Evolutionary conservation across 2,329 filamentous ascomycete genomes (phyloP).

Genomic region (Fusarium chuoi): DNA sequence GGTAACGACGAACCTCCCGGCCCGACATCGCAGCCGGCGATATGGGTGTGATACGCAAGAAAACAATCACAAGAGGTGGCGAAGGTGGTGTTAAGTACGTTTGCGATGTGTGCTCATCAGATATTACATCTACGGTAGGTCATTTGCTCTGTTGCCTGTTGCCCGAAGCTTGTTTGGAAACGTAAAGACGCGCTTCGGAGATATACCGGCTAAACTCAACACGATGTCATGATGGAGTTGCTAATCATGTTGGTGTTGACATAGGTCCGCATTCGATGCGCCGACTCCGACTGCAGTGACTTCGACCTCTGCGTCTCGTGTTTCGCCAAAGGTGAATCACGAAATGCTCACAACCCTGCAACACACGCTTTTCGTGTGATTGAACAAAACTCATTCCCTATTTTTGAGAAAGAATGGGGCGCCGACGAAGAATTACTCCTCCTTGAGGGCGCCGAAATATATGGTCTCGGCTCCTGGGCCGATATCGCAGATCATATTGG

Average conservation of each 20-base stretch:
- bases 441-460: conserved; percentile 93
- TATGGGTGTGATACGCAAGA: conserved; percentile 98
- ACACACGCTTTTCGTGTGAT: conserved; percentile 93
- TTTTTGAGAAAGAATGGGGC: conserved; percentile 94
- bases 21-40: conserved; percentile 41
- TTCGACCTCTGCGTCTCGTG: conserved; percentile 98
- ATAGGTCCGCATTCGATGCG: conserved; percentile 94
- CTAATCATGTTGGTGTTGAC: conserved; percentile 30
- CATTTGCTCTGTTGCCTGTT: conserved; percentile 15
- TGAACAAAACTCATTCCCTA: conserved; percentile 97
- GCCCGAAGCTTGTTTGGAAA: conserved; percentile 5
- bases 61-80: conserved; percentile 84
- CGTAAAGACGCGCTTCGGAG: conserved; percentile 30
- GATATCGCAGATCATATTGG: conserved; percentile 99
- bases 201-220: conserved; percentile 41
- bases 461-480: conserved; percentile 95
- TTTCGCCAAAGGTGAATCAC: conserved; percentile 83
- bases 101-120: conserved; percentile 95
- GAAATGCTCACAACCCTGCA: conserved; percentile 85
- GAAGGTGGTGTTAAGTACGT: conserved; percentile 95
- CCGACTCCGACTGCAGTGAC: conserved; percentile 83
- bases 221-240: conserved; percentile 37
- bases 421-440: conserved; percentile 96
- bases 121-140: conserved; percentile 95
- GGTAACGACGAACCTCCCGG: conserved; percentile 41